Base-by-base conservation (phyloP, 2,329 filamentous ascomycete genomes). In the Talaromyces sp. region DNA sequence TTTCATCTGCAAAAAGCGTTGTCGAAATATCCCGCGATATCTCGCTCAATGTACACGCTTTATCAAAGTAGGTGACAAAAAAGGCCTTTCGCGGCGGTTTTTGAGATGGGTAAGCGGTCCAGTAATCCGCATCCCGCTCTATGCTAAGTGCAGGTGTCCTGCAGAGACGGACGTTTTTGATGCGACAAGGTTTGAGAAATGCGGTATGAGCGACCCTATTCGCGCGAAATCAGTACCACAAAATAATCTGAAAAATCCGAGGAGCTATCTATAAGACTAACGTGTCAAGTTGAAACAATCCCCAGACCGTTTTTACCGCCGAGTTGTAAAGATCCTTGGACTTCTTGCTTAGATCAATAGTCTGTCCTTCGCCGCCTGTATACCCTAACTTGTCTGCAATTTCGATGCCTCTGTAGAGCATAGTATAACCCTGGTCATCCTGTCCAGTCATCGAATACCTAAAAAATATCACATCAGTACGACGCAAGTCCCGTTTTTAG, bases 221-320 rank as follows among this genome's bases (percentile, higher is more conserved):
- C 8, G 1, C 24, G 19, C n/a, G 33, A 4, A 19, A 56, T 56
- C 50, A 52, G 24, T 22, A 41, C 8, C 14, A 50, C 27, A 62
- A 33, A 5, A 27, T 3, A 27, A 13, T 13, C 16, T 11, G 3
- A 16, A 7, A n/a, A 11, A 33, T 3, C 11, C 9, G 6, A 35
- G 16, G 8, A 8, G 27, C n/a, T 19, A 16, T 37, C 2, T 50
- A 3, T 11, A 35, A 41, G 16, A 72, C 76, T 63, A 67, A 78
- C 76, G 76, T 77, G 52, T 78, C 76, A 37, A 77, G 70, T 47
- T 78, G 74, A 47, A 77, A 78, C 22, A 78, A 50, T 0, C 76
- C 76, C 76, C 76, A 78, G 1, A 74, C 74, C 7, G 75, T 76
- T 58, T 72, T 68, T 58, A 69, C 72, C 56, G 72, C 64, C 2